Base-by-base conservation (phyloP, 1,284 basidiomycete species). In the Leccinum pseudoinsigne region DNA sequence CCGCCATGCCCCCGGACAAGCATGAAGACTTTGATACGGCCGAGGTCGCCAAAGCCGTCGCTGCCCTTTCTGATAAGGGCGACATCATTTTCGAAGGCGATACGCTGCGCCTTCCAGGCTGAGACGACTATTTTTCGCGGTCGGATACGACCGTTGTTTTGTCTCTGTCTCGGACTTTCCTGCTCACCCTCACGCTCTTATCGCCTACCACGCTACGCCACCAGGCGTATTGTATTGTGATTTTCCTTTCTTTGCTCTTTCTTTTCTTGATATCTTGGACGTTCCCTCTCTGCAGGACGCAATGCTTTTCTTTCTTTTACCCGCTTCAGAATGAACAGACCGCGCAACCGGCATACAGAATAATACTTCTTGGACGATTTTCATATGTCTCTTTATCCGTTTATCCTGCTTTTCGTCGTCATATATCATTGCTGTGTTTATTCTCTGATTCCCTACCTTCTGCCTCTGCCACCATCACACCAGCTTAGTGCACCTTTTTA, bases 21-120 rank as follows among this genome's bases (percentile, higher is more conserved):
- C 85, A 90, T 71, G 89, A 90, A 76, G 89, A 92, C 66, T 91
- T 89, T 66, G 89, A 91, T 72, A 89, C 87, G 11, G 80, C 80
- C 2, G 89, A 91, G 75, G 87, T 91, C 11, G 84, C 82, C 11
- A 82, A 82, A 63, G 83, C 82, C 11, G 84, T 83, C n/a, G 82
- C 77, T 16, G 73, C 78, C 12, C 72, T 89, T 57, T 81, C 82
- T 62, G 84, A 86, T 58, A 79, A 80, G 64, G 84, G 84, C 1
- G 76, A 80, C 58, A 77, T 86, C 34, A 71, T 80, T 28, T 81
- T 88, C 62, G 82, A 87, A 69, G 88, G 87, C 31, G 88, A 89
- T 69, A 80, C 82, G 64, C 68, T 88, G 50, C 79, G 84, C 62
- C 71, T 78, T 56, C 67, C 67, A 4, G 70, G 72, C 28, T 76